A percentile compares a stretch with the other conserved stretches of the same genome.
phyloP scores from a whole-genome alignment of 2,329 filamentous ascomycete species.

The Hypoxylon sp. region DNA sequence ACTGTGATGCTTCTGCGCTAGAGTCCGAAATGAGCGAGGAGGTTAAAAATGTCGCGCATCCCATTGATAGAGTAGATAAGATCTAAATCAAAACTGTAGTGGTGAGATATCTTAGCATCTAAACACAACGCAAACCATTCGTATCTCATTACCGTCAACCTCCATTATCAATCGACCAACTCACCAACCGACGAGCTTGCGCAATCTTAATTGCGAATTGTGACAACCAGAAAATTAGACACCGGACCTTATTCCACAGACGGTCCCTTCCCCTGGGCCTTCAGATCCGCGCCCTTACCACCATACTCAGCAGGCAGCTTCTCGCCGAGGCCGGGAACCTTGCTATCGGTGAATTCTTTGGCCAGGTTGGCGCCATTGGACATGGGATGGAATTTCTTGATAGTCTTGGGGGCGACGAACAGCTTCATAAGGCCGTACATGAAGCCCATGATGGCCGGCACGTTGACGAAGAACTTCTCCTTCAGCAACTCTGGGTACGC shows the following conservation, averaged over 20 bases:
- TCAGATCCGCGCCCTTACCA: constrained; percentile 71
- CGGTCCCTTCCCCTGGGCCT: constrained; percentile 48
- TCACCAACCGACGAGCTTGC: neutral
- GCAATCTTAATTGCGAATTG: constrained; percentile 1
- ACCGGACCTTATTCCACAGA: constrained; percentile 39
- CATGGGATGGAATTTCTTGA: constrained; percentile 85
- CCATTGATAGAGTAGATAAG: constrained; percentile 13
- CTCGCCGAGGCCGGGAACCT: constrained; percentile 70
- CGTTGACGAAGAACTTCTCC: constrained; percentile 97
- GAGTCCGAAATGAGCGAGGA: neutral
- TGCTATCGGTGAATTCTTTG: constrained; percentile 64
- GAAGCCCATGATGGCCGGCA: constrained; percentile 92
- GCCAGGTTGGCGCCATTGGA: constrained; percentile 78
- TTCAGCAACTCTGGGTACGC: constrained; percentile 91
- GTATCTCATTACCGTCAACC: constrained; percentile 38
- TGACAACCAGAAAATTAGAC: neutral
- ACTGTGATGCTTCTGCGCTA: neutral
- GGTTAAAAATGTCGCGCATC: constrained; percentile 2
- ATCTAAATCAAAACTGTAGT: constrained; percentile 23
- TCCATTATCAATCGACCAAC: constrained; percentile 20
- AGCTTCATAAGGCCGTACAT: constrained; percentile 82
- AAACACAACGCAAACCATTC: constrained; percentile 32
- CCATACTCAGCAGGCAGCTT: constrained; percentile 83
- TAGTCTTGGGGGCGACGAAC: constrained; percentile 78
- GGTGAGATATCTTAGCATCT: constrained; percentile 34